Percentiles rank a stretch among this genome's conserved stretches.
Conservation (phyloP, 2,329 filamentous ascomycete genomes). For the Alternaria sp. region DNA sequence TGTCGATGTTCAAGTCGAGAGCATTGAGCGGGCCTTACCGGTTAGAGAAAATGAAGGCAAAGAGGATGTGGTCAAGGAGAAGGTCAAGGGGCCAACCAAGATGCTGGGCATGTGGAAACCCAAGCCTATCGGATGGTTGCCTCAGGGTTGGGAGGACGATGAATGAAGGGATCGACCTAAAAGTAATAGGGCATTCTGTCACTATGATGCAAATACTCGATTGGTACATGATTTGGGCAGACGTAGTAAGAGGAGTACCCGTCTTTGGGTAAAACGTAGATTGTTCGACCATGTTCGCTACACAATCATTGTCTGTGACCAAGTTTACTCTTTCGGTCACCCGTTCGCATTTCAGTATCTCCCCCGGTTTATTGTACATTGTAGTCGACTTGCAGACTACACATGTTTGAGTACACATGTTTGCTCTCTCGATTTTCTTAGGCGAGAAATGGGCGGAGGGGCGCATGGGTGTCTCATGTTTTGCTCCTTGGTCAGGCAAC, state of each 20-base stretch:
- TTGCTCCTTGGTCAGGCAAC: neutral
- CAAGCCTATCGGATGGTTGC: conserved; percentile 42
- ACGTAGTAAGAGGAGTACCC: neutral
- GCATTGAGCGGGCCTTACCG: neutral
- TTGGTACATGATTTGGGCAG: neutral
- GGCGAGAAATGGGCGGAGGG: neutral
- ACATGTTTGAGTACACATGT: neutral
- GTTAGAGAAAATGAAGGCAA: conserved; percentile 6
- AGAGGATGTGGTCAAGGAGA: conserved; percentile 9
- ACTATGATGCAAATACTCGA: neutral
- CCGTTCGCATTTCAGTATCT: neutral
- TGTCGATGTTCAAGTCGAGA: conserved; percentile 17
- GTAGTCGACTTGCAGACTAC: neutral
- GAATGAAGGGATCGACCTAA: conserved; percentile 17
- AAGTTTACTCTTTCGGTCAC: neutral
- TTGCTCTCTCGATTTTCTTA: neutral
- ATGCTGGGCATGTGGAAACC: conserved; percentile 44
- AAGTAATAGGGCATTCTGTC: neutral
- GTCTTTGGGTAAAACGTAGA: neutral
- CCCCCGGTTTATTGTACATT: neutral
- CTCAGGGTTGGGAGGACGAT: conserved; percentile 37
- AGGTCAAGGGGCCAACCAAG: conserved; percentile 40
- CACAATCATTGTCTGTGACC: neutral
- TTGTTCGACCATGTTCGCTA: neutral
- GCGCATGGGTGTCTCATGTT: neutral